Base-by-base conservation (phyloP, 345 rosid genomes). In the rapeseed (Brassica napus) region DNA sequence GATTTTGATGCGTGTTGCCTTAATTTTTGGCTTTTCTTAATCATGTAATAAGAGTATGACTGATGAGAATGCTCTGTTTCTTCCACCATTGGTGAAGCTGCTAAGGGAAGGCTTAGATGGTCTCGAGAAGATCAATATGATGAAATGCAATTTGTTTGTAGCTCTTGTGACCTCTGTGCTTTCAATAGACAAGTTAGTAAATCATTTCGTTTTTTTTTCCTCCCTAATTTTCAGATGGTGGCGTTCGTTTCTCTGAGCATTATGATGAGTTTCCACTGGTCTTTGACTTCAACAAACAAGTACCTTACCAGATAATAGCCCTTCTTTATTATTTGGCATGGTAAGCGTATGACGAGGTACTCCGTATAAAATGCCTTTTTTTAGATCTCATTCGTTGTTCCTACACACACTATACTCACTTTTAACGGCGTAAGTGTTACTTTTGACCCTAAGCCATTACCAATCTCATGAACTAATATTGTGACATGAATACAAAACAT, bases 101-200 rank as follows among this genome's bases (percentile, higher is more conserved):
- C 87, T 95, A 71, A 91, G 92, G 82, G 97, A 94, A 91, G 98
- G 97, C 83, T 87, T 94, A 81, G 98, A 92, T 85, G 98, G 90
- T 64, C 88, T 89, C 0, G 97, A 94, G 90, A 91, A 89, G 94
- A 92, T 94, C 81, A 94, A 92, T 42, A 12, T 9, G 49, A 42
- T 42, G 49, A 10, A 42, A 42, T 42, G 49, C 57, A 1, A 21
- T 73, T 75, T 35, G 64, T 37, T 76, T 42, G 75, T 14, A 70
- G 80, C 62, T 42, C 67, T 26, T 74, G 24, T 42, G 49, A 42
- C 49, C 49, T 42, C 14, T 42, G 18, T 71, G 58, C 72, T 70
- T 47, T 47, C 35, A 31, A 21, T 58, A 47, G 24, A 31, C 28
- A 59, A 34, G 67, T 14, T 65, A 71, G 72, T 74, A 16, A 65